These are phyloP conservation scores for Colletotrichum costaricense DNA, from an alignment of 2,329 filamentous ascomycete genomes.

Conservation along the genomic window DNA sequence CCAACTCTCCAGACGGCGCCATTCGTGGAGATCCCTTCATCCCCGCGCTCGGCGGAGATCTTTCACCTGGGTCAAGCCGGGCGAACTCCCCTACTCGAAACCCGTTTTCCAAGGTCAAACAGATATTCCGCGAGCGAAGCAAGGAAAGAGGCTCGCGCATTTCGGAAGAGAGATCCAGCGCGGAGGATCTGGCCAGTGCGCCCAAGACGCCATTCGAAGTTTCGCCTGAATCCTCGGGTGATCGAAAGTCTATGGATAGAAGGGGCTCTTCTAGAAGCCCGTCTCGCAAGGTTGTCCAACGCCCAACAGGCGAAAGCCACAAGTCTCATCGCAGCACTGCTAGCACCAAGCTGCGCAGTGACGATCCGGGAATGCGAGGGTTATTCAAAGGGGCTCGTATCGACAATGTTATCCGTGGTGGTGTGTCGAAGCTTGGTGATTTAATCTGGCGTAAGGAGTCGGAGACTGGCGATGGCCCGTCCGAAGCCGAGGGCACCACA, in stretches of 20 bases:
- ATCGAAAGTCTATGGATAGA: conserved; percentile 41
- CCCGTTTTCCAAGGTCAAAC: conserved; percentile 65
- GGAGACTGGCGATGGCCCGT: conserved; percentile 41
- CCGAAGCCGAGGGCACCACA: conserved; percentile 51
- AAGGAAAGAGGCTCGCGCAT: conserved; percentile 53
- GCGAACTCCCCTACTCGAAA: conserved; percentile 73
- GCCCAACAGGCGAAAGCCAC: conserved; percentile 56
- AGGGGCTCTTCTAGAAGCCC: conserved; percentile 51
- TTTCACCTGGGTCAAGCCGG: conserved; percentile 73
- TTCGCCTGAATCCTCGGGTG: conserved; percentile 29
- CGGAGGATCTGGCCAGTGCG: conserved; percentile 43
- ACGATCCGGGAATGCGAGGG: conserved; percentile 70
- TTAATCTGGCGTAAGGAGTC: conserved; percentile 67
- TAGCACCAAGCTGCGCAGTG: conserved; percentile 57
- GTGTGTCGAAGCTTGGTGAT: conserved; percentile 67
- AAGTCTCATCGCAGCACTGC: conserved; percentile 61
- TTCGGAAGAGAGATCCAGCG: conserved; percentile 30
- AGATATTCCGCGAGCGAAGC: conserved; percentile 66
- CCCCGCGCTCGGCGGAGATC: conserved; percentile 69
- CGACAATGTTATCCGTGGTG: conserved; percentile 74
- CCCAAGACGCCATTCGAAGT: conserved; percentile 37
- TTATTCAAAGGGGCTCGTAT: conserved; percentile 84
- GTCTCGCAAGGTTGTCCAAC: conserved; percentile 48
- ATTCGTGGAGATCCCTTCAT: conserved; percentile 61
- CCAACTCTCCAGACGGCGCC: conserved; percentile 65